phyloP scores from a whole-genome alignment of 371 early-diverging fungal species.

The Mortierella sp. region DNA sequence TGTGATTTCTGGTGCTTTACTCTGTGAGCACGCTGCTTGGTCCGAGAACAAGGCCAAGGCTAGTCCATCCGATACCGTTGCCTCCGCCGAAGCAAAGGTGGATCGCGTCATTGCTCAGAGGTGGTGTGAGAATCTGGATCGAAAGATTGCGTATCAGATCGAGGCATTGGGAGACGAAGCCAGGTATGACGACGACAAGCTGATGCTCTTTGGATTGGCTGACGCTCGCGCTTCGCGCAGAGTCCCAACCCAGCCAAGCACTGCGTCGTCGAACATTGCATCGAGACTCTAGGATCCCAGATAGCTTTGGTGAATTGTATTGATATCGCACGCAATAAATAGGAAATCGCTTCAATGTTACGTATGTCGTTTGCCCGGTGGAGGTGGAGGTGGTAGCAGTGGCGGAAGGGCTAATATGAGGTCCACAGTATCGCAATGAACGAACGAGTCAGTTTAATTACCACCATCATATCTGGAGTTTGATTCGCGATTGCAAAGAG shows the following conservation, averaged over 20 bases:
- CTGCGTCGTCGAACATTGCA: conserved; percentile 6
- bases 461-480: too few species aligned
- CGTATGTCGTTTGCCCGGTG: conserved; percentile 40
- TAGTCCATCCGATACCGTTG: conserved; percentile 1
- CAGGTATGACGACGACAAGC: conserved; percentile 42
- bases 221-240: conserved; percentile 20
- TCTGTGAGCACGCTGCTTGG: conserved; percentile 65
- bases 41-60: conserved; percentile 42
- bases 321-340: too few species aligned
- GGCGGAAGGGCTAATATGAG: conserved; percentile 18
- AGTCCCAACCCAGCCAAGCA: too few species aligned
- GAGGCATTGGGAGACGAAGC: conserved; percentile 20
- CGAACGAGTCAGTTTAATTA: background rate
- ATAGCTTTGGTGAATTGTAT: background rate
- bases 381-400: conserved; percentile 56
- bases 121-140: conserved; percentile 43
- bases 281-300: conserved; percentile 19
- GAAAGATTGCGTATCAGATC: conserved; percentile 40
- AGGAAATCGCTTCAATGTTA: too few species aligned
- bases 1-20: conserved; percentile 58
- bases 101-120: conserved; percentile 34
- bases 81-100: conserved; percentile 17
- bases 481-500: background rate
- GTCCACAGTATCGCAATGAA: background rate
- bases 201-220: conserved; percentile 44